Evolutionary conservation across 2,329 filamentous ascomycete genomes (phyloP).

Genomic region (Botrytis fragariae): DNA sequence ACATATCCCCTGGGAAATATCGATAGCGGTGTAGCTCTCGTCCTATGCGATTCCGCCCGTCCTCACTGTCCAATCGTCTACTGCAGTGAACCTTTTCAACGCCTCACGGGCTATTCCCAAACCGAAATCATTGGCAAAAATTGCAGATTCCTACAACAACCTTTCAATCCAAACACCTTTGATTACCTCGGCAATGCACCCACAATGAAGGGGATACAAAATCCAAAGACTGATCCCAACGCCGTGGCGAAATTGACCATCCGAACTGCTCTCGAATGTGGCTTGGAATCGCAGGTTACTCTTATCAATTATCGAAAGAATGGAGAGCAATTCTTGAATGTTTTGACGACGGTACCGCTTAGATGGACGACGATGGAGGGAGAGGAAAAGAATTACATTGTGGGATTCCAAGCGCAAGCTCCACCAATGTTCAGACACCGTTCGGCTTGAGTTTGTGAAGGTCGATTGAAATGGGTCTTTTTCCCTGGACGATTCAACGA

Average conservation of each 20-base stretch:
- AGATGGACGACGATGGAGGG: constrained; percentile 56
- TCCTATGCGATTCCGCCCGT: constrained; percentile 86
- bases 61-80: constrained; percentile 92
- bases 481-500: not conserved
- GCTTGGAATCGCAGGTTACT: constrained; percentile 80
- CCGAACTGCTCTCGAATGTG: constrained; percentile 71
- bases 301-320: constrained; percentile 93
- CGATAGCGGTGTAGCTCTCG: constrained; percentile 89
- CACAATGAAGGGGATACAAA: constrained; percentile 58
- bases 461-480: not conserved
- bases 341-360: constrained; percentile 92
- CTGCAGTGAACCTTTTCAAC: constrained; percentile 90
- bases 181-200: not conserved
- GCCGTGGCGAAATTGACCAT: constrained; percentile 76
- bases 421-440: not conserved
- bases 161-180: constrained; percentile 53
- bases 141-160: constrained; percentile 88
- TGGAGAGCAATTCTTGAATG: constrained; percentile 87
- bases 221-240: constrained; percentile 54
- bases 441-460: not conserved
- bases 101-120: constrained; percentile 82
- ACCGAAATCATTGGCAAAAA: constrained; percentile 87
- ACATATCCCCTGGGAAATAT: constrained; percentile 86
- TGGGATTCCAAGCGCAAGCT: constrained; percentile 31
- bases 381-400: constrained; percentile 26